These are phyloP conservation scores for Picochlorum sp. DNA, from an alignment of 139 green algal genomes.

Conservation along the genomic window DNA sequence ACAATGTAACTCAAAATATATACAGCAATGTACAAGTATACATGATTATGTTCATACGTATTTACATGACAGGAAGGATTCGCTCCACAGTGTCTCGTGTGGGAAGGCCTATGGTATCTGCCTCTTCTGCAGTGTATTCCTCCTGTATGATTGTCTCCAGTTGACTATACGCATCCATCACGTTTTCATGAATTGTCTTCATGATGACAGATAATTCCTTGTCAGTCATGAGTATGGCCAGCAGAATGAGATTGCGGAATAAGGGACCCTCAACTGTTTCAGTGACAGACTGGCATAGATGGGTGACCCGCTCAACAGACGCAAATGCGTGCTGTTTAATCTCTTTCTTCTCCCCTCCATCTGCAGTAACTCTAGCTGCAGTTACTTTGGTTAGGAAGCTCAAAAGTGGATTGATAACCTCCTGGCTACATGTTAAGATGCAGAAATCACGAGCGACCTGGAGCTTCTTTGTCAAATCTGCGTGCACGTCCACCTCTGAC, in stretches of 20 bases:
- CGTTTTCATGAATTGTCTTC: conserved; percentile 85
- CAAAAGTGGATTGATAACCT: conserved; percentile 86
- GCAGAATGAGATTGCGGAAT: conserved; percentile 48
- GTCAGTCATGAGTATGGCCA: conserved; percentile 80
- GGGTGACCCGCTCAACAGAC: conserved; percentile 57
- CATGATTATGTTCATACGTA: no score
- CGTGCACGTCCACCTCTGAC: conserved; percentile 80
- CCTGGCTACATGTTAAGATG: conserved; percentile 93
- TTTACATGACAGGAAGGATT: conserved; percentile 2
- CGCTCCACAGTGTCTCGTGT: conserved; percentile 34
- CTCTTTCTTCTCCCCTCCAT: conserved; percentile 23
- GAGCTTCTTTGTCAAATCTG: conserved; percentile 89
- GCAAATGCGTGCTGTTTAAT: conserved; percentile 87
- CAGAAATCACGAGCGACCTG: conserved; percentile 84
- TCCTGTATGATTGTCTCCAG: conserved; percentile 35
- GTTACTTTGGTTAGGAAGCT: conserved; percentile 89
- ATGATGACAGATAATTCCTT: conserved; percentile 68
- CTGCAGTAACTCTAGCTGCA: conserved; percentile 43
- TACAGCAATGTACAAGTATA: no score
- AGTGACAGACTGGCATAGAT: conserved; percentile 72
- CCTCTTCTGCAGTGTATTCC: conserved; percentile 61
- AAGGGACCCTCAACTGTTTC: conserved; percentile 56
- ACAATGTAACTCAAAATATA: no score
- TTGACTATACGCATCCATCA: conserved; percentile 88
- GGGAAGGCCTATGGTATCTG: conserved; percentile 29